phyloP scores from a whole-genome alignment of 176 grass and related monocot species.

The Musa beccarii region DNA sequence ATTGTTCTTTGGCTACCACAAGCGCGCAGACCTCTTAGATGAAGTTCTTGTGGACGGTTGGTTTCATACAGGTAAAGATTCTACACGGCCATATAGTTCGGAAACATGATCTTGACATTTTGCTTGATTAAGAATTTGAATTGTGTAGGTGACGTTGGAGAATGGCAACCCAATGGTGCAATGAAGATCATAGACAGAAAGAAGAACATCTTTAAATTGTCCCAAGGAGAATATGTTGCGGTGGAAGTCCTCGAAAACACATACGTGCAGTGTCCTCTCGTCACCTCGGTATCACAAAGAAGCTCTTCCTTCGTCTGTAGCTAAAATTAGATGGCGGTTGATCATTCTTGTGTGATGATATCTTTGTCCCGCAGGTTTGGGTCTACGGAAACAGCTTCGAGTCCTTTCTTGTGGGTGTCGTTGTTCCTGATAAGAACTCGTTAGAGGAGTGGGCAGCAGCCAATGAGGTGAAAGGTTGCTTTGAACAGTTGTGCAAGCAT shows the following conservation, averaged over 20 bases:
- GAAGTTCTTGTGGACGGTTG: slow-evolving; percentile 72
- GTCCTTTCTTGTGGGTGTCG: slow-evolving; percentile 77
- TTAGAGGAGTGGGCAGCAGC: slow-evolving; percentile 60
- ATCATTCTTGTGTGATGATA: no score
- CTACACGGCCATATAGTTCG: not conserved
- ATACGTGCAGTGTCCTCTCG: slow-evolving; percentile 58
- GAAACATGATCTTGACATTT: not conserved
- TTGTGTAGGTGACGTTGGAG: slow-evolving; percentile 65
- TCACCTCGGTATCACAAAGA: slow-evolving; percentile 30
- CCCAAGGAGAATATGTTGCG: slow-evolving; percentile 91
- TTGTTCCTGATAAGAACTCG: slow-evolving; percentile 66
- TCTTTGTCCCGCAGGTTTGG: slow-evolving; percentile 44
- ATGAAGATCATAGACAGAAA: slow-evolving; percentile 98
- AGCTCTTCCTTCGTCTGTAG: not conserved
- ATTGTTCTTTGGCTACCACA: slow-evolving; percentile 90
- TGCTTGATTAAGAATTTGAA: not conserved
- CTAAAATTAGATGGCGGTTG: no score
- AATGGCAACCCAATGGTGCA: slow-evolving; percentile 78
- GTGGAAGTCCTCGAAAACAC: slow-evolving; percentile 72
- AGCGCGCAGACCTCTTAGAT: slow-evolving; percentile 50
- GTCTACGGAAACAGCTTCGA: slow-evolving; percentile 95
- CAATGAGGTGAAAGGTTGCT: slow-evolving; percentile 38
- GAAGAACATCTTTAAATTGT: slow-evolving; percentile 97
- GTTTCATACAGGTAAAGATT: slow-evolving; percentile 72
- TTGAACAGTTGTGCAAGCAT: slow-evolving; percentile 51